A percentile compares a stretch with the other conserved stretches of the same genome.
phyloP scores from a whole-genome alignment of 2,329 filamentous ascomycete genomes.

The Pseudocercospora eumusae region DNA sequence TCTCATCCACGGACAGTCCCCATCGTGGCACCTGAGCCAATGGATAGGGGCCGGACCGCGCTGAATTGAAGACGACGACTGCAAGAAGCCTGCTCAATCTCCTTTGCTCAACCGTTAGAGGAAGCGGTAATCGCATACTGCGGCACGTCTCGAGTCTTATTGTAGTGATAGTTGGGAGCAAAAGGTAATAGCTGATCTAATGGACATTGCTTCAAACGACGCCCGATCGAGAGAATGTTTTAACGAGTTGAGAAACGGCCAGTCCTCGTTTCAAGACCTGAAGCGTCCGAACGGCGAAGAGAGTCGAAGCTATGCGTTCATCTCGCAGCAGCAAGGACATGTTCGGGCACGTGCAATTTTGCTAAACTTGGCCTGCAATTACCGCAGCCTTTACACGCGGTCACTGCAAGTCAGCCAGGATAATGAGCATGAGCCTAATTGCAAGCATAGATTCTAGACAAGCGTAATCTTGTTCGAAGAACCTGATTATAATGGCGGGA shows the following conservation, averaged over 20 bases:
- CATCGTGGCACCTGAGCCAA: background rate
- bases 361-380: slow-evolving; percentile 3
- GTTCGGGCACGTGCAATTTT: slow-evolving; percentile 7
- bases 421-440: slow-evolving; percentile 6
- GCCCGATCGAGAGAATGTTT: background rate
- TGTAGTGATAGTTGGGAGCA: background rate
- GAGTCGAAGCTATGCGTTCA: slow-evolving; percentile 1
- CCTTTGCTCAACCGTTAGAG: background rate
- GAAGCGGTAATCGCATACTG: background rate
- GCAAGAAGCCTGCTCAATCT: background rate
- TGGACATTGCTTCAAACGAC: background rate
- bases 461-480: background rate
- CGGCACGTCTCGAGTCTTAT: background rate
- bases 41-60: background rate
- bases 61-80: background rate
- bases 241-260: background rate
- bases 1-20: background rate
- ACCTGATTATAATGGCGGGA: slow-evolving; percentile 6
- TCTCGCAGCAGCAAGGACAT: slow-evolving; percentile 6
- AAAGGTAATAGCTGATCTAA: background rate
- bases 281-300: background rate
- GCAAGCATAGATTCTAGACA: background rate
- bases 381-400: slow-evolving; percentile 1
- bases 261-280: background rate
- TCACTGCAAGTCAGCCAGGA: background rate